A percentile compares a stretch with the other conserved stretches of the same genome.
Conservation (phyloP, 345 rosid genomes). For the Eucalyptus sp. region DNA sequence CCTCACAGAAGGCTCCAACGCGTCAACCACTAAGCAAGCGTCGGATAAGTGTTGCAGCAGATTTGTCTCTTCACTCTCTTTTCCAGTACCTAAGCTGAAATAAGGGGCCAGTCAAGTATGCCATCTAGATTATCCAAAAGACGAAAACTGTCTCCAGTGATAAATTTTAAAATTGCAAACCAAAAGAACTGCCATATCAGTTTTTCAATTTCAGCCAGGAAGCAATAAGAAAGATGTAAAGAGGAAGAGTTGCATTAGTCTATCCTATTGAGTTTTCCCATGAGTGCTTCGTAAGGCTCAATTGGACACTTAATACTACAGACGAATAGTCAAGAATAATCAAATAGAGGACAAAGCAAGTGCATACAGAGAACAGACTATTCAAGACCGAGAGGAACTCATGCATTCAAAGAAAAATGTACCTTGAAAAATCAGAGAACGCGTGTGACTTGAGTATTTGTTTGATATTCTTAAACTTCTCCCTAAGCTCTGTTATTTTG, state of each 20-base stretch:
- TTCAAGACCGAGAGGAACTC: not conserved
- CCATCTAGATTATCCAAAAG: not conserved
- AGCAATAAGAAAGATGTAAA: not conserved
- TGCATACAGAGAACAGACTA: not conserved
- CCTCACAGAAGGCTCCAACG: constrained; percentile 96
- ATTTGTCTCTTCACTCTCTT: constrained; percentile 84
- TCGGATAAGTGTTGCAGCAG: constrained; percentile 85
- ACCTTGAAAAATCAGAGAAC: constrained; percentile 97
- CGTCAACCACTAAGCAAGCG: constrained; percentile 97
- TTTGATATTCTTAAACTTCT: constrained; percentile 90
- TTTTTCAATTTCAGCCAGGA: not conserved
- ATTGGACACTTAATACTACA: not conserved
- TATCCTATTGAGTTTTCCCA: not conserved
- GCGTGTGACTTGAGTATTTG: constrained; percentile 94
- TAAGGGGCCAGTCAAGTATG: constrained; percentile 1
- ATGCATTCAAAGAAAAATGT: not conserved
- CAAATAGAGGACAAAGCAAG: not conserved
- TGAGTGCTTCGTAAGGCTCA: not conserved
- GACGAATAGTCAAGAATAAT: not conserved
- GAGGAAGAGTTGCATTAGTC: not conserved
- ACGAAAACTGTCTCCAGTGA: not conserved
- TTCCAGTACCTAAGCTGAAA: constrained; percentile 97
- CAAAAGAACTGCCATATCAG: not conserved
- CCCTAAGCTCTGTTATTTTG: constrained; percentile 93
- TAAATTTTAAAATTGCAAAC: not conserved